Evolutionary conservation across 2,329 filamentous ascomycete species (phyloP).

Genomic region (Colletotrichum abscissum): DNA sequence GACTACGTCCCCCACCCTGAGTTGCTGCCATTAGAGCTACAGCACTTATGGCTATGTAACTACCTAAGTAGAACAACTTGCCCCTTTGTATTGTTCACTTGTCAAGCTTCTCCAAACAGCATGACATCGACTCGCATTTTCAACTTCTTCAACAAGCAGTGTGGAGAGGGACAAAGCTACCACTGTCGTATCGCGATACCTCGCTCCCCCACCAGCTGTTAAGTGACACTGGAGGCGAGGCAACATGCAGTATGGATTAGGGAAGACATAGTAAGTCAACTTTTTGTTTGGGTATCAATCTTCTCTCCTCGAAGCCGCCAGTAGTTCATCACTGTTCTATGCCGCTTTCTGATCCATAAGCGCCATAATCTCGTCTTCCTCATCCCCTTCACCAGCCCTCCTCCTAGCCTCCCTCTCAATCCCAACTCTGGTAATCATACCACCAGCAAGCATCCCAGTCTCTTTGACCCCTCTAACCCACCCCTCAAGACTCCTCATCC

Average conservation of each 20-base stretch:
- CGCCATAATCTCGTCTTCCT: constrained; percentile 58
- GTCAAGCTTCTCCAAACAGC: no score
- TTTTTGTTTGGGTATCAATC: constrained; percentile 12
- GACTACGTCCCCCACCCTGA: no score
- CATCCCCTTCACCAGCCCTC: constrained; percentile 55
- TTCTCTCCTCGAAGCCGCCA: background rate
- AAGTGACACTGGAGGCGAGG: background rate
- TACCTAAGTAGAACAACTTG: no score
- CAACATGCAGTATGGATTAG: background rate
- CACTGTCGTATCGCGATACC: no score
- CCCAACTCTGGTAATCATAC: constrained; percentile 67
- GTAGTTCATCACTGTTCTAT: background rate
- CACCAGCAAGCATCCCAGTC: constrained; percentile 60
- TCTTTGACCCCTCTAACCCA: constrained; percentile 70
- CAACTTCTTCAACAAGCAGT: no score
- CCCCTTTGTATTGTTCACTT: no score
- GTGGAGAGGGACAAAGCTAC: no score
- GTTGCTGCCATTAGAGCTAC: no score
- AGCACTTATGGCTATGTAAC: no score
- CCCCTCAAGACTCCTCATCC: constrained; percentile 80
- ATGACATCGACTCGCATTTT: no score
- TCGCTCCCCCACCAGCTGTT: background rate
- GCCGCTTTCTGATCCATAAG: constrained; percentile 36
- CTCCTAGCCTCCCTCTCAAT: constrained; percentile 71
- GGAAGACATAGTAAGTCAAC: background rate